These are phyloP conservation scores for Boletus semigastroideus DNA, from an alignment of 1,284 basidiomycete species.

Conservation along the genomic window DNA sequence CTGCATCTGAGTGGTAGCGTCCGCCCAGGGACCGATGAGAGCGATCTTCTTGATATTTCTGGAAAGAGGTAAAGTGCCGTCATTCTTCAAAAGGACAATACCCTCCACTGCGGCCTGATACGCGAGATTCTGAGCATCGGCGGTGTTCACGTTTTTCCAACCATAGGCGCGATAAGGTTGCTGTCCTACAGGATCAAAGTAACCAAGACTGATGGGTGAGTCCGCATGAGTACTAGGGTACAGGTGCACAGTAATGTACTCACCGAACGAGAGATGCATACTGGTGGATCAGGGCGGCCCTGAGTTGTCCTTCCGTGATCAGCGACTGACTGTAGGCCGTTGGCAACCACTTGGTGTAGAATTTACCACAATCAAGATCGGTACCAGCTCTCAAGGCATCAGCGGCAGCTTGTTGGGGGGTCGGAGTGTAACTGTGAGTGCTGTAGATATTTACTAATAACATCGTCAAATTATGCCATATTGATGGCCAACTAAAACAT, in stretches of 20 bases:
- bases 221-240: not conserved
- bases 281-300: constrained; percentile 42
- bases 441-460: constrained; percentile 47
- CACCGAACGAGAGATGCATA: constrained; percentile 56
- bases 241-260: constrained; percentile 6
- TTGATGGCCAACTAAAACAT: not conserved
- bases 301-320: constrained; percentile 44
- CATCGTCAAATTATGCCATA: constrained; percentile 15
- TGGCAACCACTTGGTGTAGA: constrained; percentile 45
- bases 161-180: constrained; percentile 52
- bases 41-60: constrained; percentile 44
- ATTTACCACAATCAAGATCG: constrained; percentile 53
- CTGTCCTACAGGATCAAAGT: constrained; percentile 48
- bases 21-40: constrained; percentile 55
- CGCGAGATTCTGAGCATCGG: constrained; percentile 48
- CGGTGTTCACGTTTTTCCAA: constrained; percentile 50
- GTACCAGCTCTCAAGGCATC: constrained; percentile 53
- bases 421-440: constrained; percentile 47
- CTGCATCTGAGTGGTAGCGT: constrained; percentile 54
- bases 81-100: constrained; percentile 56
- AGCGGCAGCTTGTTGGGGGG: constrained; percentile 46
- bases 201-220: constrained; percentile 44
- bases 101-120: constrained; percentile 51
- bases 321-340: constrained; percentile 48
- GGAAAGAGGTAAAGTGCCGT: constrained; percentile 50